Conservation (phyloP, 2,329 filamentous ascomycete genomes). For the Fusarium nygamai region DNA sequence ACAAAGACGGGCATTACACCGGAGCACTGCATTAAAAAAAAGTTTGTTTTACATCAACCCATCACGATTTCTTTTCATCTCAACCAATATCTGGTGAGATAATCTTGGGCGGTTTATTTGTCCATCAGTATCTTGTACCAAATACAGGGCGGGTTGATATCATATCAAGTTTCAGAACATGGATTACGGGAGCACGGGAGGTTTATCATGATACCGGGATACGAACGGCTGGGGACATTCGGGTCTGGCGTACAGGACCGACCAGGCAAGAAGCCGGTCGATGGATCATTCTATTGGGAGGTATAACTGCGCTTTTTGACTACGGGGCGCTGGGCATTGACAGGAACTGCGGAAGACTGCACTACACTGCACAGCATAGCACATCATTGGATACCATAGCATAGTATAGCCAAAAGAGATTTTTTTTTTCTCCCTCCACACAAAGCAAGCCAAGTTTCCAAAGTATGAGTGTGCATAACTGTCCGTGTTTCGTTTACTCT, state of each 20-base stretch:
- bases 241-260: conserved; percentile 42
- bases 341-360: conserved; percentile 45
- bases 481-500: conserved; percentile 1
- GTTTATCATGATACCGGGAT: conserved; percentile 47
- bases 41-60: conserved; percentile 42
- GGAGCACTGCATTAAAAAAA: conserved; percentile 63
- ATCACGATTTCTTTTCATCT: conserved; percentile 35
- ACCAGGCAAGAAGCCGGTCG: conserved; percentile 41
- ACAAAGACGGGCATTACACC: conserved; percentile 57
- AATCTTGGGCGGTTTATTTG: conserved; percentile 38
- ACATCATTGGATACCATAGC: conserved; percentile 43
- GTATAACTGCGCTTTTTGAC: conserved; percentile 38
- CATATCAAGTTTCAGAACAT: conserved; percentile 48
- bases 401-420: conserved; percentile 43
- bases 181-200: conserved; percentile 47
- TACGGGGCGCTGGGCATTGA: conserved; percentile 33
- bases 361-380: conserved; percentile 42
- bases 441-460: conserved; percentile 28
- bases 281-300: conserved; percentile 36
- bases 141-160: conserved; percentile 46
- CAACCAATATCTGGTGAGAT: conserved; percentile 31
- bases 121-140: conserved; percentile 46
- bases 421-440: conserved; percentile 36
- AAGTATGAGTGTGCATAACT: conserved; percentile 12
- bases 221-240: conserved; percentile 41